Base-by-base conservation (phyloP, 2,329 filamentous ascomycete species). In the Magnaporthales sp. region DNA sequence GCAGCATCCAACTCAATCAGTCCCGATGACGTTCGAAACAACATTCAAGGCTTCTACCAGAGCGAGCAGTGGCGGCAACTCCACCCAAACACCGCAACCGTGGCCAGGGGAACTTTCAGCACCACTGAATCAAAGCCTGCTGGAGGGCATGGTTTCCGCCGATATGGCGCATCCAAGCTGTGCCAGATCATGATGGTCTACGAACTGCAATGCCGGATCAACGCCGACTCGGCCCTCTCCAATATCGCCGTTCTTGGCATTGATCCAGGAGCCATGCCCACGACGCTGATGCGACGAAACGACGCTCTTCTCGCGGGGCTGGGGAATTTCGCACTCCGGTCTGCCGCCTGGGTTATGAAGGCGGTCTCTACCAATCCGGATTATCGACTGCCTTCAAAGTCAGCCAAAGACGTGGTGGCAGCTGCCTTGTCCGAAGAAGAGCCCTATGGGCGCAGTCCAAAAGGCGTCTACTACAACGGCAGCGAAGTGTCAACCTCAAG, bases 231-330 rank as follows among this genome's bases (percentile, higher is more conserved):
- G 11, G 61, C 60, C 1, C 68, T 77, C 0, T 71, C 68, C 11
- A 70, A 72, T 6, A 71, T 78, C 26, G 71, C 70, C 13, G 67
- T 76, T 32, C 67, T 78, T 3, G 72, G 71, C n/a, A 68, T 78
- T 10, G 76, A 78, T 68, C 76, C 77, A 0, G 77, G 76, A 38
- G 70, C 68, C 1, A 76, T 77, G 70, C 61, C 68, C 3, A 76
- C 71, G 1, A 66, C 67, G 6, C 68, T 77, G 6, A 60, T 66
- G 4, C 70, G 71, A 3, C 72, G 66, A 61, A 69, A 58, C 61
- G 67, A 31, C 64, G 10, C 62, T 29, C 9, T n/a, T 72, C 19
- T 56, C 65, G 1, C n/a, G n/a, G n/a, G n/a, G n/a, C n/a, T n/a
- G n/a, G n/a, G n/a, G n/a, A n/a, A n/a, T n/a, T n/a, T n/a, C n/a